Percentiles rank a stretch among this genome's conserved stretches.
phyloP scores from a whole-genome alignment of 495 filamentous ascomycete genomes.

The Annulohypoxylon nitens region DNA sequence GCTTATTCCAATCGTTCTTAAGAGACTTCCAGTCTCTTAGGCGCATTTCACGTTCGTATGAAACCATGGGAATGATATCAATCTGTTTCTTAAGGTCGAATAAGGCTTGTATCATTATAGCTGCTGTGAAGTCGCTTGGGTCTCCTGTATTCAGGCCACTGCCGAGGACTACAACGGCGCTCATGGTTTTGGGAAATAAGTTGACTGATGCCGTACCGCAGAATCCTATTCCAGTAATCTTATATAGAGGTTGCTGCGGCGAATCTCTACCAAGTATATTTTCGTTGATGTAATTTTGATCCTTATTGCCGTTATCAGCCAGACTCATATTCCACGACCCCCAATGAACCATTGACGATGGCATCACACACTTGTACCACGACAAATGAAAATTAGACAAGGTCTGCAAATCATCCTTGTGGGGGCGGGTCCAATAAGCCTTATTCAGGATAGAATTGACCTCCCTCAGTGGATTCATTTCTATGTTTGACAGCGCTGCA shows the following conservation, averaged over 20 bases:
- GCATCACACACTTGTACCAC: slow-evolving; percentile 7
- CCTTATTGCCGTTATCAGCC: slow-evolving; percentile 1
- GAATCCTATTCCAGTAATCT: slow-evolving; percentile 8
- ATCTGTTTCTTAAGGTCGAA: background rate
- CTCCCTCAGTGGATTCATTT: background rate
- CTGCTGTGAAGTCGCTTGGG: slow-evolving; percentile 5
- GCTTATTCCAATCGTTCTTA: background rate
- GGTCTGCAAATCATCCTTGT: background rate
- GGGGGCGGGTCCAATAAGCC: slow-evolving; percentile 1
- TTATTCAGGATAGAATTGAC: slow-evolving; percentile 10
- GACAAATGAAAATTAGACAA: background rate
- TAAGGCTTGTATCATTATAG: slow-evolving; percentile 1
- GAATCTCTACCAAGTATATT: slow-evolving; percentile 5
- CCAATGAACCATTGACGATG: slow-evolving; percentile 9
- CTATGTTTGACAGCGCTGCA: background rate
- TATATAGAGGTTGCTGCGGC: background rate
- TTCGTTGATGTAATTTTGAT: background rate
- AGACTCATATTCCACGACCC: background rate
- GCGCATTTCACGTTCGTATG: background rate
- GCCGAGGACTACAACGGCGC: slow-evolving; percentile 5
- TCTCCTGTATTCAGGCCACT: slow-evolving; percentile 4
- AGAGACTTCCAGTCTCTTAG: background rate
- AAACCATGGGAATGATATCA: slow-evolving; percentile 5
- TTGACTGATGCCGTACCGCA: background rate
- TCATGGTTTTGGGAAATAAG: slow-evolving; percentile 4